These are phyloP conservation scores for Trichoderma virens DNA, from an alignment of 495 filamentous ascomycete genomes.

Conservation along the genomic window DNA sequence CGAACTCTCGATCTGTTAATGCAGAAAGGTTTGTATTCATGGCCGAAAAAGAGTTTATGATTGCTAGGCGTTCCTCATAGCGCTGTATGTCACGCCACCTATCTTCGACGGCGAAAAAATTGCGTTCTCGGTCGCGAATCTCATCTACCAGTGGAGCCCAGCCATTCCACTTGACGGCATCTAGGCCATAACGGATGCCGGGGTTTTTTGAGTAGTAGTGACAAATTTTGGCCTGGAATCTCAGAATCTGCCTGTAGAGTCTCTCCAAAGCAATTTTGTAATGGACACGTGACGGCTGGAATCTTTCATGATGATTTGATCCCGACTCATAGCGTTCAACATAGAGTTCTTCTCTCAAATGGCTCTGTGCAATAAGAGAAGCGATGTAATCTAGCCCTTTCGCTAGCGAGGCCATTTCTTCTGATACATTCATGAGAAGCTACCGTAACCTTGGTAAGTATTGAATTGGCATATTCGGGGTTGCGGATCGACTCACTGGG, in stretches of 20 bases:
- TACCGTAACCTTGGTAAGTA: background rate
- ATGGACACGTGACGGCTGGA: background rate
- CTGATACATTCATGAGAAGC: background rate
- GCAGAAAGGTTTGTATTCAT: background rate
- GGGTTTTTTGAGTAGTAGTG: background rate
- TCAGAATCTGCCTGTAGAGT: background rate
- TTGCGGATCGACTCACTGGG: background rate
- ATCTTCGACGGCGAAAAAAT: background rate
- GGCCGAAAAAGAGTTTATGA: background rate
- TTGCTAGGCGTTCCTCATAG: background rate
- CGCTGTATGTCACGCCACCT: background rate
- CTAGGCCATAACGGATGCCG: background rate
- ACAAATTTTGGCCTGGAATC: background rate
- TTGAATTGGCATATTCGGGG: background rate
- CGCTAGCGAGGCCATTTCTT: background rate
- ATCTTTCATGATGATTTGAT: background rate
- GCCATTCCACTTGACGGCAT: background rate
- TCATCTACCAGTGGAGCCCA: background rate
- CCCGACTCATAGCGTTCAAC: background rate
- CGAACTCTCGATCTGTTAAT: background rate
- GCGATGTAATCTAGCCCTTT: background rate
- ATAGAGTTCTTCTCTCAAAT: background rate
- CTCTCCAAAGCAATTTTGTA: background rate
- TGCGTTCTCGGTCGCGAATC: background rate
- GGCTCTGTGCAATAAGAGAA: background rate